These are phyloP conservation scores for Phytophthora europaea DNA, from an alignment of 352 stramenopile species.

Conservation along the genomic window DNA sequence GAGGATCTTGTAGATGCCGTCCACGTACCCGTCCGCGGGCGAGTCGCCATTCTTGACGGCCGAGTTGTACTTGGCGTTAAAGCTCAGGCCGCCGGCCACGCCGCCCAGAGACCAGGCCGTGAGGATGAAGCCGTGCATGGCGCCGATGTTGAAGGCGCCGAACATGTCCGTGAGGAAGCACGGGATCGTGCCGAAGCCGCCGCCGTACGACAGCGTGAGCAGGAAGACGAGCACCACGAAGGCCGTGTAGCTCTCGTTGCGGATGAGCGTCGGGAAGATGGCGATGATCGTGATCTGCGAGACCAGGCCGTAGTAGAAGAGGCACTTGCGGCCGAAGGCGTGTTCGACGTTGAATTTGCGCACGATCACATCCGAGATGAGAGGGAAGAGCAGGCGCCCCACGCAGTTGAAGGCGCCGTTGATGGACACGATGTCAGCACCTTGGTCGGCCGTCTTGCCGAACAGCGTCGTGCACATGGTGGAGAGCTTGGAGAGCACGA, in stretches of 20 bases:
- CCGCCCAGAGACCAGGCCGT: constrained; percentile 81
- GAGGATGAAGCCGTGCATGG: constrained; percentile 84
- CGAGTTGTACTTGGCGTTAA: constrained; percentile 68
- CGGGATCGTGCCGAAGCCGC: constrained; percentile 80
- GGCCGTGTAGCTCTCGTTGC: constrained; percentile 58
- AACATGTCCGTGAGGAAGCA: constrained; percentile 88
- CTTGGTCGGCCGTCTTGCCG: constrained; percentile 45
- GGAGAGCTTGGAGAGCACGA: constrained; percentile 73
- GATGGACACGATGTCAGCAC: constrained; percentile 66
- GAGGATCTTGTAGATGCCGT: constrained; percentile 83
- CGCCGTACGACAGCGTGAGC: constrained; percentile 77
- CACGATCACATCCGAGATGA: constrained; percentile 57
- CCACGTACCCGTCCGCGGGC: constrained; percentile 65
- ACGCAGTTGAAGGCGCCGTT: constrained; percentile 73
- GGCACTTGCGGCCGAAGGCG: constrained; percentile 57
- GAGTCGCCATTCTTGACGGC: constrained; percentile 47
- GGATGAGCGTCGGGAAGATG: constrained; percentile 67
- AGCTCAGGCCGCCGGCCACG: constrained; percentile 74
- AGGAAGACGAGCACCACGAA: constrained; percentile 75
- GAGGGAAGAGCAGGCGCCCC: constrained; percentile 58
- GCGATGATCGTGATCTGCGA: constrained; percentile 77
- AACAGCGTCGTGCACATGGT: constrained; percentile 68
- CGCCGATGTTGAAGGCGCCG: constrained; percentile 84
- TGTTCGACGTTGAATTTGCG: constrained; percentile 58
- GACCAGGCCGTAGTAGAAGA: constrained; percentile 74